Conservation (phyloP, 1,284 basidiomycete species). For the Apiotrichum porosum region DNA sequence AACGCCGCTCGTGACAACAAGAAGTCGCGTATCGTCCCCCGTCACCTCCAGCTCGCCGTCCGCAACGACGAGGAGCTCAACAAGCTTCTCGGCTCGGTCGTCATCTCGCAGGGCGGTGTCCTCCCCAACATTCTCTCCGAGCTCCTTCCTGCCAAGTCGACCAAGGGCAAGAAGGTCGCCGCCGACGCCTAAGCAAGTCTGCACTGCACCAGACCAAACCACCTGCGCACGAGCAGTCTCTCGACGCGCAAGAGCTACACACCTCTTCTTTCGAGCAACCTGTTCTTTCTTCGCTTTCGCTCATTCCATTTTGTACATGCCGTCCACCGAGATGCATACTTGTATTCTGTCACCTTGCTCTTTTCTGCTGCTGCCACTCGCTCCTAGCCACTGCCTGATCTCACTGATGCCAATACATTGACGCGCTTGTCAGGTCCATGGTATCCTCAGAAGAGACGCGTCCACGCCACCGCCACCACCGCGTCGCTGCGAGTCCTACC, state of each 20-base stretch:
- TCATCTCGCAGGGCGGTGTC: slow-evolving; percentile 88
- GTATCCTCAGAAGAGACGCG: too few relatives aligned
- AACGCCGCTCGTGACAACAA: slow-evolving; percentile 60
- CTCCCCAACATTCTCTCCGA: slow-evolving; percentile 66
- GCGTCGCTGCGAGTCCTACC: too few relatives aligned
- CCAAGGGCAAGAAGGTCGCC: slow-evolving; percentile 50
- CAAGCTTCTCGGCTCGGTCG: slow-evolving; percentile 63
- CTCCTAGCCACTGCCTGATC: not conserved
- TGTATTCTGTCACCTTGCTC: not conserved
- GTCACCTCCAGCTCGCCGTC: slow-evolving; percentile 84
- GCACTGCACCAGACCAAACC: too few relatives aligned
- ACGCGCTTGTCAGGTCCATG: too few relatives aligned
- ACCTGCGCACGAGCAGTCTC: too few relatives aligned
- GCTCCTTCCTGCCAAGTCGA: slow-evolving; percentile 63
- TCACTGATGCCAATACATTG: not conserved
- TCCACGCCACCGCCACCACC: too few relatives aligned
- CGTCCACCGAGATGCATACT: slow-evolving; percentile 6
- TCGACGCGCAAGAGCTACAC: too few relatives aligned
- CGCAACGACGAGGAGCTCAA: slow-evolving; percentile 72
- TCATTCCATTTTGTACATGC: slow-evolving; percentile 6
- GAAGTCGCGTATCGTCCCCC: slow-evolving; percentile 86
- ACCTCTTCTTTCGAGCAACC: too few relatives aligned
- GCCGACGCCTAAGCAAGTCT: slow-evolving; percentile 25
- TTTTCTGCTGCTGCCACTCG: slow-evolving; percentile 23
- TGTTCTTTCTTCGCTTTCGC: slow-evolving; percentile 12